Conservation (phyloP, 192 early-diverging fungal species). For the Umbelopsis ramanniana region DNA sequence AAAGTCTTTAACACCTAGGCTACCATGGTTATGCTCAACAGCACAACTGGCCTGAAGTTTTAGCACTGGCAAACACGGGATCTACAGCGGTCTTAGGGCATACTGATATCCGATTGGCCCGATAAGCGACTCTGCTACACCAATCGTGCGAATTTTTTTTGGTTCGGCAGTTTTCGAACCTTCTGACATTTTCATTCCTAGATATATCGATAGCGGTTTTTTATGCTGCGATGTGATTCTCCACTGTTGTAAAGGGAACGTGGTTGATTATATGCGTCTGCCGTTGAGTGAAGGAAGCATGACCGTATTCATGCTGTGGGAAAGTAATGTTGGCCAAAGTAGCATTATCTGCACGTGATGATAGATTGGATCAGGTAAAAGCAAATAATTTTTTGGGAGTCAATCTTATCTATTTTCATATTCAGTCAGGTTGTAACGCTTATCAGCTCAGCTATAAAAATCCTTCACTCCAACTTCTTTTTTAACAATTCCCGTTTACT, state of each 20-base stretch:
- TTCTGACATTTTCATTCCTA: background rate
- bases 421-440: background rate
- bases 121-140: constrained; percentile 3
- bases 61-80: constrained; percentile 10
- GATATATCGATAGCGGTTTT: background rate
- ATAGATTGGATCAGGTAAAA: constrained; percentile 9
- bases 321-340: background rate
- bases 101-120: constrained; percentile 23
- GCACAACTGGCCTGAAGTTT: background rate
- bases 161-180: background rate
- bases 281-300: background rate
- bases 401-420: constrained; percentile 25
- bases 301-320: background rate
- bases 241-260: background rate
- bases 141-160: constrained; percentile 23
- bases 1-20: constrained; percentile 1
- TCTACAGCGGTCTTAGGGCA: constrained; percentile 2
- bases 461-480: background rate
- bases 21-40: constrained; percentile 16
- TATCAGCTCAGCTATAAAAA: constrained; percentile 11
- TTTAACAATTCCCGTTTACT: background rate
- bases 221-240: background rate
- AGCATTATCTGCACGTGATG: constrained; percentile 16
- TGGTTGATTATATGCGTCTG: background rate
- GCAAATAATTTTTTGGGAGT: constrained; percentile 5